Conservation (phyloP, 306 rosid genomes). For the Hippophae rhamnoides region DNA sequence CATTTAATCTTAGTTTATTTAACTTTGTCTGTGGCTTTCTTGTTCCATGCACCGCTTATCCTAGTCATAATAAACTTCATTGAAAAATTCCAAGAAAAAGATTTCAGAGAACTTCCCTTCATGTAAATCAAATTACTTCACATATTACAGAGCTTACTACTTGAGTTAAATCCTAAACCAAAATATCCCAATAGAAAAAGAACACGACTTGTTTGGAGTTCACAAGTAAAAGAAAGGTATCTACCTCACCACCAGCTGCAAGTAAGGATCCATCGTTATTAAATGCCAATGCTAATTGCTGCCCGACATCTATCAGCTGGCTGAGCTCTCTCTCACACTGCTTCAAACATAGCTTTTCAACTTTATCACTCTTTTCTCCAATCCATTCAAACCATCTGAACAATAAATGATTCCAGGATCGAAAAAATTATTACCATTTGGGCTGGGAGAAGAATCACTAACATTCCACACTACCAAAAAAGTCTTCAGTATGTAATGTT, state of each 20-base stretch:
- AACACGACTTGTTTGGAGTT: neutral
- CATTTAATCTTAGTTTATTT: too few relatives aligned
- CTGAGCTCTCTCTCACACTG: slow-evolving; percentile 38
- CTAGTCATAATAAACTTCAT: too few relatives aligned
- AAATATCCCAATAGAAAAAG: too few relatives aligned
- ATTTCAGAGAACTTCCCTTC: too few relatives aligned
- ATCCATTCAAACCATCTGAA: slow-evolving; percentile 73
- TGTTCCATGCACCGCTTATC: too few relatives aligned
- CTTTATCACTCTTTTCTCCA: slow-evolving; percentile 25
- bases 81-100: too few relatives aligned
- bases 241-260: slow-evolving; percentile 89
- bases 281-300: slow-evolving; percentile 70
- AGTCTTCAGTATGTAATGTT: too few relatives aligned
- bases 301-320: slow-evolving; percentile 57
- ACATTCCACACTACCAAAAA: neutral
- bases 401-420: neutral
- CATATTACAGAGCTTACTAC: too few relatives aligned
- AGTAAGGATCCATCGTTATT: slow-evolving; percentile 58
- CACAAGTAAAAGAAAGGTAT: slow-evolving; percentile 16
- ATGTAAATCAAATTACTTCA: too few relatives aligned
- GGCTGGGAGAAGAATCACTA: neutral
- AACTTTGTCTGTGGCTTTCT: too few relatives aligned
- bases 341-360: slow-evolving; percentile 35
- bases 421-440: neutral
- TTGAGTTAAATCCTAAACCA: too few relatives aligned